phyloP scores from a whole-genome alignment of 371 early-diverging fungal genomes.

The Coemansia sp. region DNA sequence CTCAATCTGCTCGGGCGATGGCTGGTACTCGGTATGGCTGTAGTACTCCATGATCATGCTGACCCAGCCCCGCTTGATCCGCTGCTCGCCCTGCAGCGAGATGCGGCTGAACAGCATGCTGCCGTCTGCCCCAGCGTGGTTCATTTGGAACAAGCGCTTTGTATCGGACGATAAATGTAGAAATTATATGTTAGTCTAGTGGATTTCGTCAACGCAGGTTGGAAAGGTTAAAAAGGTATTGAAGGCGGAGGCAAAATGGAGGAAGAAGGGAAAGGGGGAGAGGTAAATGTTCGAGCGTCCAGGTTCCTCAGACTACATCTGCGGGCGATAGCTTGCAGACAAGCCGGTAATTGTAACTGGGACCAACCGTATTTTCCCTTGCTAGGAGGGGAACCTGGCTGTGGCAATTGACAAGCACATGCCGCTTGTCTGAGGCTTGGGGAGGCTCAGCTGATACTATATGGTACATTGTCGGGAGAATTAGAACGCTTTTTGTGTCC shows the following conservation, averaged over 20 bases:
- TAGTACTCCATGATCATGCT: slow-evolving; percentile 30
- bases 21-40: slow-evolving; percentile 46
- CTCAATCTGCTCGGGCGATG: slow-evolving; percentile 31
- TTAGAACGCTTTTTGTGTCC: not conserved
- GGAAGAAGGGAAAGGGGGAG: not conserved
- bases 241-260: not conserved
- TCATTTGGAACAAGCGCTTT: not conserved
- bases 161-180: not conserved
- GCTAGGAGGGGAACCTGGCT: not conserved
- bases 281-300: not conserved
- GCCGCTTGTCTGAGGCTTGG: slow-evolving; percentile 4
- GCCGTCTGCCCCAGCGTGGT: slow-evolving; percentile 5
- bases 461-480: not conserved
- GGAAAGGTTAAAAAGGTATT: not conserved
- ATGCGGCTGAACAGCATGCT: slow-evolving; percentile 40
- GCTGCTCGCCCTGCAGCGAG: slow-evolving; percentile 27
- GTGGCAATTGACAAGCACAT: slow-evolving; percentile 1
- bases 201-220: not conserved
- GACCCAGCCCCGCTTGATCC: slow-evolving; percentile 19
- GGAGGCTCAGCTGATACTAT: slow-evolving; percentile 1
- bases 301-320: not conserved
- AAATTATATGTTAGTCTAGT: not conserved
- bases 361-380: not conserved
- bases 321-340: not conserved
- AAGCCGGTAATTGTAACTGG: not conserved